phyloP scores from a whole-genome alignment of 2,329 filamentous ascomycete species.

The Leptographium procerum region DNA sequence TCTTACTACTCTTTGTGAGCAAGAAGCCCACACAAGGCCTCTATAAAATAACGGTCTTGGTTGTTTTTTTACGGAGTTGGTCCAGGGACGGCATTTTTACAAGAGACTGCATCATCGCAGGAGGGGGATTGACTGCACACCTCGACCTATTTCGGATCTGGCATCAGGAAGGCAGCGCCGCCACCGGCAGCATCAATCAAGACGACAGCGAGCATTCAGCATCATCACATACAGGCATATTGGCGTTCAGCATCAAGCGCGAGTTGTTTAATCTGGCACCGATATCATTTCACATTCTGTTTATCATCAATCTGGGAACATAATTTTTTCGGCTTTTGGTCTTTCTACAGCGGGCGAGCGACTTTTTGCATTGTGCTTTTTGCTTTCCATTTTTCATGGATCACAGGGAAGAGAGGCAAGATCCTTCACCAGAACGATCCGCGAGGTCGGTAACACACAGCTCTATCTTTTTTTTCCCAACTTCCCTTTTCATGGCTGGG shows the following conservation, averaged over 20 bases:
- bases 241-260: slow-evolving; percentile 18
- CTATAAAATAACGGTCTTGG: not conserved
- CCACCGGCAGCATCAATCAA: slow-evolving; percentile 1
- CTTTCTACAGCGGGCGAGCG: slow-evolving; percentile 29
- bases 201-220: slow-evolving; percentile 1
- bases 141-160: slow-evolving; percentile 9
- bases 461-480: slow-evolving; percentile 15
- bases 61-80: slow-evolving; percentile 7
- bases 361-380: slow-evolving; percentile 16
- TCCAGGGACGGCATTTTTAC: slow-evolving; percentile 13
- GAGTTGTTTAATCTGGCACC: slow-evolving; percentile 2
- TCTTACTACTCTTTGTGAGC: slow-evolving; percentile 2
- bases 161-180: slow-evolving; percentile 15
- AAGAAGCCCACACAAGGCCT: not conserved
- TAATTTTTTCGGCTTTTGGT: slow-evolving; percentile 16
- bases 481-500: slow-evolving; percentile 43
- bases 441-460: slow-evolving; percentile 37
- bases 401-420: slow-evolving; percentile 16
- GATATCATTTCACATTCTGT: not conserved
- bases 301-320: slow-evolving; percentile 9
- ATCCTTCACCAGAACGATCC: slow-evolving; percentile 25
- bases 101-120: not conserved
- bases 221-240: slow-evolving; percentile 13
- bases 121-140: not conserved
- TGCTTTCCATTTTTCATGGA: slow-evolving; percentile 25